Evolutionary conservation across 2,329 filamentous ascomycete species (phyloP), one percentile per base, ranked within the genome.

Genomic region (Scedosporium dehoogii): DNA sequence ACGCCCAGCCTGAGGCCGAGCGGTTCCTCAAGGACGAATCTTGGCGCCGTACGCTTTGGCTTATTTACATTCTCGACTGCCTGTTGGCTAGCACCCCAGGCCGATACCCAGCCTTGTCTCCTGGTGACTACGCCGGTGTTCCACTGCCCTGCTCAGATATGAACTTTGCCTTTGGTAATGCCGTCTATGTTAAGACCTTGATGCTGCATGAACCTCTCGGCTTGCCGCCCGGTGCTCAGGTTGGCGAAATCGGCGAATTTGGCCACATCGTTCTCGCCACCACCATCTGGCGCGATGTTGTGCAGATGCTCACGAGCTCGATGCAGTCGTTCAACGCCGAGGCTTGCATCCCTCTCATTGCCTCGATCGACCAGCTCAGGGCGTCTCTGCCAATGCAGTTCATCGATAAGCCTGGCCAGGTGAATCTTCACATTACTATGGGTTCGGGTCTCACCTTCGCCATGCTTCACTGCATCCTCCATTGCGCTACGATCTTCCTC

Each of bases 341-440:
- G 14, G 76, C 80, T 46, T 85, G 82, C 68, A 70, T 73, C 9
- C 74, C 74, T 12, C 74, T 85, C 4, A 79, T 84, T 66, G 75
- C 72, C 25, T 81, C 82, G 62, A 84, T 86, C 63, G 82, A 85
- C 41, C 72, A 74, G 7, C 79, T 85, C 10, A 80, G 83, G 38
- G 75, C 75, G 64, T 79, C 79, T 1, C 71, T 85, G 55, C 83
- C 83, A 1, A 79, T 82, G 74, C 83, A 85, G 70, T 85, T 83
- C 63, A 76, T 82, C 65, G 83, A 86, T 68, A 85, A 85, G 72
- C 80, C 81, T 0, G 81, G 80, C 46, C 83, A 86, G 72, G 83
- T 85, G 69, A 82, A 80, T 68, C 74, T 85, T 4, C 83, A 86
- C 70, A 84, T 86, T 69, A 85, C 83, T 21, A 85, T 85, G 83